These are phyloP conservation scores for Yamadazyma epiphylla DNA, from an alignment of 1,139 yeast genomes.

Conservation along the genomic window DNA sequence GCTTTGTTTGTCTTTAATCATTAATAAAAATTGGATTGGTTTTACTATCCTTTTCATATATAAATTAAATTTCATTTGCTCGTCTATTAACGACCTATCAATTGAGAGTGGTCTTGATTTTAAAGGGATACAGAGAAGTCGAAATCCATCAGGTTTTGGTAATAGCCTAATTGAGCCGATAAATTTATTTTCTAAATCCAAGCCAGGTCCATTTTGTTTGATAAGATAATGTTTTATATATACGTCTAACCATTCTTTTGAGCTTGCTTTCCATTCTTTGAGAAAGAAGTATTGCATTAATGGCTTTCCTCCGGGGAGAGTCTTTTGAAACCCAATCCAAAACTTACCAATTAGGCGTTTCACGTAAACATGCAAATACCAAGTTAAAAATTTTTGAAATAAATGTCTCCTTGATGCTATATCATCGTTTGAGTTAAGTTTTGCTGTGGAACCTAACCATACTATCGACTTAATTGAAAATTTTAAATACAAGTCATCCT, in stretches of 20 bases:
- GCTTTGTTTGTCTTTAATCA: conserved; percentile 15
- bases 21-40: conserved; percentile 17
- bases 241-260: conserved; percentile 34
- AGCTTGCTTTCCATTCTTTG: conserved; percentile 50
- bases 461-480: conserved; percentile 36
- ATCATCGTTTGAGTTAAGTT: conserved; percentile 34
- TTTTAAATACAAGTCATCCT: conserved; percentile 22
- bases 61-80: conserved; percentile 14
- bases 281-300: conserved; percentile 51
- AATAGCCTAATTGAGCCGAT: conserved; percentile 43
- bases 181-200: conserved; percentile 16
- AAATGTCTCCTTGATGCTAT: conserved; percentile 23
- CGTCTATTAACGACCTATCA: conserved; percentile 4
- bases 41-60: conserved; percentile 17
- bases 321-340: conserved; percentile 64
- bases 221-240: conserved; percentile 34
- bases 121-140: conserved; percentile 61
- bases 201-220: conserved; percentile 3
- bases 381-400: conserved; percentile 43
- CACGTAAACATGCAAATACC: conserved; percentile 55
- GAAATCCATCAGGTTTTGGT: conserved; percentile 55
- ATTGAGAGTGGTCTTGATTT: conserved; percentile 15
- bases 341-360: conserved; percentile 46
- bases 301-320: conserved; percentile 24
- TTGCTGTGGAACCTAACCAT: conserved; percentile 42